Base-by-base conservation (phyloP, 768 basidiomycete genomes). In the Zangia roseola region DNA sequence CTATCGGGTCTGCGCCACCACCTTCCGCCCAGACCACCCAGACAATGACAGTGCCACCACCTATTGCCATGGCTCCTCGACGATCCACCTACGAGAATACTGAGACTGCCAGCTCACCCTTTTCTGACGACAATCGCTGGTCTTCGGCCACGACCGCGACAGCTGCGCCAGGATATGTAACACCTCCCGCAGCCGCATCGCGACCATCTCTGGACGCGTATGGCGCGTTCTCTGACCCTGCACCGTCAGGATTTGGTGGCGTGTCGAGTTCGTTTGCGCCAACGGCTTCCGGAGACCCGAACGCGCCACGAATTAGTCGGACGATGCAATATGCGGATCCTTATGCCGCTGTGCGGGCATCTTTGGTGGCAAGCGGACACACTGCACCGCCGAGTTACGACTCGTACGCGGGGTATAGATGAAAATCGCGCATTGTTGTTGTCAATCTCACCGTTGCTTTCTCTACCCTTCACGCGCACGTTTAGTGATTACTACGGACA, bases 241-340 rank as follows among this genome's bases (percentile, higher is more conserved):
- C 90, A 1, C 91, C 92, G 1, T 81, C 75, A 48, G 91, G 88
- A 20, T 92, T 85, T 56, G 80, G 75, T 39, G 69, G 69, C 12
- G 67, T 70, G 12, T 65, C 72, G 2, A 69, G 65, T 24, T 65
- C 69, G 44, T 56, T 53, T 36, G 58, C 58, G n/a, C 68, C 63
- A 4, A 60, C 78, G 2, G 60, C 75, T 14, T 50, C 68, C 10
- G 50, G 48, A 10, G 65, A 68, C 7, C 45, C 59, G 19, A 69
- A 57, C 14, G 64, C 72, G 0, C 74, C 77, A 24, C 78, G 82
- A 23, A 73, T 93, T 33, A 93, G 91, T 67, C 72, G 91, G 64
- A 94, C 93, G 45, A 94, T 95, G 92, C 91, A 94, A 65, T 90
- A 92, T 60, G 91, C 90, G 20, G 86, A 93, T 61, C 91, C 91